Percentiles rank a stretch among this genome's conserved stretches.
These are phyloP conservation scores for Chalciporus chontae DNA, from an alignment of 768 basidiomycete species.

Conservation along the genomic window DNA sequence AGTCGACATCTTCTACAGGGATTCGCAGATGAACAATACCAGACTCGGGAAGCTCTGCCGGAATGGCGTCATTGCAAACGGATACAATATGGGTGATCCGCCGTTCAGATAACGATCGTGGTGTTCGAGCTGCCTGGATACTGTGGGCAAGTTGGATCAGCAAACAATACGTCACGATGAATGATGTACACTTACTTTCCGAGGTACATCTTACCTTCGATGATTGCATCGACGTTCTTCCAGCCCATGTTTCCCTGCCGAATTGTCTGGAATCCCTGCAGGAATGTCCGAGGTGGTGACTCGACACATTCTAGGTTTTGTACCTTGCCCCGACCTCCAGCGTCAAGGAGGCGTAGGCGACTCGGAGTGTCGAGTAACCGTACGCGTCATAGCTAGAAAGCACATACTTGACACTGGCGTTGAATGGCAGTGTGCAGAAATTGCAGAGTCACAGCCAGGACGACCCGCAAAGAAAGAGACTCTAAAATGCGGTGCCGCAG, in stretches of 20 bases:
- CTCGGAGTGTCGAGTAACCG: conserved; percentile 32
- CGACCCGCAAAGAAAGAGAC: conserved; percentile 22
- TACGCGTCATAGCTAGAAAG: conserved; percentile 21
- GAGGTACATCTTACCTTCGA: conserved; percentile 62
- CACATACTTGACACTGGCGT: conserved; percentile 15
- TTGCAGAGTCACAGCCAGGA: conserved; percentile 32
- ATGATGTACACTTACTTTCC: conserved; percentile 59
- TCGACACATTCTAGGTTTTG: conserved; percentile 33
- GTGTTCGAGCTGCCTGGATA: conserved; percentile 65
- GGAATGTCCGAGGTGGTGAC: conserved; percentile 18
- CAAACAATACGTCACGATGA: conserved; percentile 20
- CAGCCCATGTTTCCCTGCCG: conserved; percentile 37
- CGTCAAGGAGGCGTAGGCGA: conserved; percentile 23
- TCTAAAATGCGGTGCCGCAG: conserved; percentile 25
- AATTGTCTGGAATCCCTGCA: conserved; percentile 28
- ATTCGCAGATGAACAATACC: conserved; percentile 70
- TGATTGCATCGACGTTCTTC: conserved; percentile 67
- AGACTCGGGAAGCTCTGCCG: conserved; percentile 66
- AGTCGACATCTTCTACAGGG: conserved; percentile 65
- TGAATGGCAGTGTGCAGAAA: conserved; percentile 32
- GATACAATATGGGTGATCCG: conserved; percentile 79
- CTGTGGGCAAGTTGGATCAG: conserved; percentile 52
- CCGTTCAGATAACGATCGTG: conserved; percentile 67
- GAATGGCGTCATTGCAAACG: conserved; percentile 69
- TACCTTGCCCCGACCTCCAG: conserved; percentile 24